Conservation (phyloP, 1,139 yeast genomes). For the Candida sojae region DNA sequence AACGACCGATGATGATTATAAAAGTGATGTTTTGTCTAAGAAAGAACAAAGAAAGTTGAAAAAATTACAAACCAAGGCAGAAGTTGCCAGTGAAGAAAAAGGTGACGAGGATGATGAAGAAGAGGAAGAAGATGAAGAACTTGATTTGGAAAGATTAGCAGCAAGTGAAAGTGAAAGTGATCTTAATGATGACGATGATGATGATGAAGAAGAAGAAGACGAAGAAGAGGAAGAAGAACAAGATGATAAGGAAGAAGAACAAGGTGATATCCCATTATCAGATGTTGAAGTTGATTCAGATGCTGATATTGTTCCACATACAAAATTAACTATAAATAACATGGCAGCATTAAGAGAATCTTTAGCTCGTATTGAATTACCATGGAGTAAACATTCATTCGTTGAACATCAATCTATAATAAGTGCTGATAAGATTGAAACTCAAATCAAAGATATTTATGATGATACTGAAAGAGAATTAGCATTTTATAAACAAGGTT, state of each 20-base stretch:
- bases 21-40: slow-evolving; percentile 54
- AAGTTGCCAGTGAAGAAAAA: slow-evolving; percentile 22
- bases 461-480: slow-evolving; percentile 84
- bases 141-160: slow-evolving; percentile 59
- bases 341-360: slow-evolving; percentile 69
- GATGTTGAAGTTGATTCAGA: slow-evolving; percentile 84
- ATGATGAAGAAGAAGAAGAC: slow-evolving; percentile 41
- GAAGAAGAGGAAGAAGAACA: slow-evolving; percentile 48
- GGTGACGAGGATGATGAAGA: slow-evolving; percentile 29
- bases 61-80: slow-evolving; percentile 38
- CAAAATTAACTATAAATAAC: slow-evolving; percentile 80
- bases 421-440: slow-evolving; percentile 59
- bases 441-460: slow-evolving; percentile 79
- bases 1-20: slow-evolving; percentile 34
- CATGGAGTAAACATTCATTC: slow-evolving; percentile 73
- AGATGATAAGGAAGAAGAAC: slow-evolving; percentile 44
- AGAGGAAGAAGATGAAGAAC: slow-evolving; percentile 30
- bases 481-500: slow-evolving; percentile 86
- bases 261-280: slow-evolving; percentile 71
- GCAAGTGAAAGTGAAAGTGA: slow-evolving; percentile 50
- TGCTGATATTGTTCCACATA: slow-evolving; percentile 87
- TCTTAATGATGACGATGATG: slow-evolving; percentile 42
- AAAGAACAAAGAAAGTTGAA: slow-evolving; percentile 66
- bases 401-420: slow-evolving; percentile 80
- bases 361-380: slow-evolving; percentile 65